Evolutionary conservation across 495 filamentous ascomycete genomes (phyloP).

Genomic region (Tuber microsphaerosporum): DNA sequence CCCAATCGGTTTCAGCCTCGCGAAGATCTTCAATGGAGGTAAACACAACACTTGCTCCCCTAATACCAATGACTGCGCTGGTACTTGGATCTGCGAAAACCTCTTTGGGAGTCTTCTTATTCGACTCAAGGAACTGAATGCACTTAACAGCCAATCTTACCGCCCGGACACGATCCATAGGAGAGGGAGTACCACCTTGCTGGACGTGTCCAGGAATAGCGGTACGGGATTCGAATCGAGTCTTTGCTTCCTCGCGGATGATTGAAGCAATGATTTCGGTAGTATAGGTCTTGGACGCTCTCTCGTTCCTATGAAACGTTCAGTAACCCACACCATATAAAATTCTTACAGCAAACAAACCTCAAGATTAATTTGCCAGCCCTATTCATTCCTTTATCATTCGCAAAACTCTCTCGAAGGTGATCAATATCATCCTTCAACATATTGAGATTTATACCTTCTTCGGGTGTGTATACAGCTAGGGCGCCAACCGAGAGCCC

Average conservation of each 20-base stretch:
- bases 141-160: constrained; percentile 85
- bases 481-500: constrained; percentile 82
- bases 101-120: constrained; percentile 56
- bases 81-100: constrained; percentile 50
- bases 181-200: constrained; percentile 85
- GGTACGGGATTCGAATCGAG: constrained; percentile 85
- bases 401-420: constrained; percentile 73
- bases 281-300: constrained; percentile 78
- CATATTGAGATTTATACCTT: constrained; percentile 91
- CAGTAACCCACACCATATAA: background rate
- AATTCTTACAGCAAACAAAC: constrained; percentile 10
- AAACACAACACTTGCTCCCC: constrained; percentile 81
- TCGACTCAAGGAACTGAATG: constrained; percentile 82
- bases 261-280: constrained; percentile 91
- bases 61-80: constrained; percentile 79
- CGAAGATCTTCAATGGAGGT: constrained; percentile 63
- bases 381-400: constrained; percentile 80
- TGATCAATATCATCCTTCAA: constrained; percentile 84
- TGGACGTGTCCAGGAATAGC: constrained; percentile 95
- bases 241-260: constrained; percentile 86
- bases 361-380: constrained; percentile 86
- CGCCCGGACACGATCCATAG: constrained; percentile 93
- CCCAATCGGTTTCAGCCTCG: constrained; percentile 87
- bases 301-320: constrained; percentile 60
- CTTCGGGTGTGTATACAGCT: constrained; percentile 97